Percentiles rank a stretch among this genome's conserved stretches.
These are phyloP conservation scores for Aspergillus homomorphus DNA, from an alignment of 495 filamentous ascomycete species.

Conservation along the genomic window DNA sequence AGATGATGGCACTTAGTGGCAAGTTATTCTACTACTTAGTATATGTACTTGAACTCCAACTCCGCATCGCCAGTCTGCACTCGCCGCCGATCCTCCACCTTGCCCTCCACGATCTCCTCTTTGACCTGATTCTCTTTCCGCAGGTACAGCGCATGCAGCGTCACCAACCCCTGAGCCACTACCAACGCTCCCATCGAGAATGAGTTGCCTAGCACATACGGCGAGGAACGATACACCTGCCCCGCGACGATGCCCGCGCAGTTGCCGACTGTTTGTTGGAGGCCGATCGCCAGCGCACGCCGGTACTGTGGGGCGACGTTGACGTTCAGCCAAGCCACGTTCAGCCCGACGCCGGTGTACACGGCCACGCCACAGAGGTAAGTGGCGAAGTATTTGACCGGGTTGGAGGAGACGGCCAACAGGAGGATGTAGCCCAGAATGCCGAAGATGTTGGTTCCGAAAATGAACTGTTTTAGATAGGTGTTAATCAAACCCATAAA, in stretches of 20 bases:
- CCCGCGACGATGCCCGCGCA: constrained; percentile 47
- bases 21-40: too few species aligned
- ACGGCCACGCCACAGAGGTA: constrained; percentile 49
- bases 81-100: constrained; percentile 38
- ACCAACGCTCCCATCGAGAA: constrained; percentile 47
- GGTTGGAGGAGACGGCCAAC: constrained; percentile 33
- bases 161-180: constrained; percentile 37
- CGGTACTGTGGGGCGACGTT: constrained; percentile 58
- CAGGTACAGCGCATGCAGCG: constrained; percentile 39
- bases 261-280: constrained; percentile 59
- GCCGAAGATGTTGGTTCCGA: constrained; percentile 3
- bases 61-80: constrained; percentile 46
- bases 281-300: constrained; percentile 51
- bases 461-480: constrained; percentile 1
- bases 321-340: constrained; percentile 53
- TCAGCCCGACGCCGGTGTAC: constrained; percentile 15
- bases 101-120: constrained; percentile 36
- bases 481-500: background rate
- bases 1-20: too few species aligned
- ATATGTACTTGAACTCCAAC: constrained; percentile 49
- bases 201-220: constrained; percentile 49
- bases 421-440: constrained; percentile 12
- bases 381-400: constrained; percentile 54
- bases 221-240: constrained; percentile 50
- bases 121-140: constrained; percentile 40